Evolutionary conservation across 1,284 basidiomycete species (phyloP), one percentile per base, ranked within the genome.

Genomic region (Tilletia setariae): DNA sequence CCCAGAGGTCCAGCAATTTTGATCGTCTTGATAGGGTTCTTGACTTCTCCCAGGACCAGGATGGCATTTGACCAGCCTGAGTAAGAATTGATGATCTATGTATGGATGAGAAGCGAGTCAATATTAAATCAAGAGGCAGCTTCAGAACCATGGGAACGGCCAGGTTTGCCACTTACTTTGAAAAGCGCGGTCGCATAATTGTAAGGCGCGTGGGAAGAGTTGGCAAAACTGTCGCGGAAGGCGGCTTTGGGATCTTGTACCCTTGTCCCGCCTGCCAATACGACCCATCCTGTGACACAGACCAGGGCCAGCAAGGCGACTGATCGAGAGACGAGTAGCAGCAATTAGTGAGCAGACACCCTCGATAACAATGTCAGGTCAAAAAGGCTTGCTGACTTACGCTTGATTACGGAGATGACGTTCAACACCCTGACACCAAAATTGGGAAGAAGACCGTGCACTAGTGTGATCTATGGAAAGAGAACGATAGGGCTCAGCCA

Each of bases 391-490:
- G 13, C 11, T 40, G 8, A 61, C 56, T 61, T 11, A 61, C 56
- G 28, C 19, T 90, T 91, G 82, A 89, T 86, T 42, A 86, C 72
- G 19, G 88, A 89, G 0, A 91, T 85, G 0, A 82, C 70, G 74
- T 91, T 90, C 78, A 90, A 89, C 13, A 91, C 80, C 4, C 85
- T 86, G 0, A 91, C 72, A 1, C 90, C 90, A 79, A 85, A 86
- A 49, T 86, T 85, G 40, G 87, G 83, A 59, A 85, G 83, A 1
- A 83, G 85, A 1, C 88, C 87, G 71, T 91, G 90, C 1, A 89
- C 83, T 2, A 86, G 25, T 11, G 56, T 61, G 56, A 61, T 30
- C 56, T 78, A 76, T 28, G 49, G 0, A 35, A 43, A 49, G 83
- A 59, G 28, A 59, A 30, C 23, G 53, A 28, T 2, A 9, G 1